Evolutionary conservation across 306 rosid species (phyloP).

Genomic region (Erythrophleum fordii): DNA sequence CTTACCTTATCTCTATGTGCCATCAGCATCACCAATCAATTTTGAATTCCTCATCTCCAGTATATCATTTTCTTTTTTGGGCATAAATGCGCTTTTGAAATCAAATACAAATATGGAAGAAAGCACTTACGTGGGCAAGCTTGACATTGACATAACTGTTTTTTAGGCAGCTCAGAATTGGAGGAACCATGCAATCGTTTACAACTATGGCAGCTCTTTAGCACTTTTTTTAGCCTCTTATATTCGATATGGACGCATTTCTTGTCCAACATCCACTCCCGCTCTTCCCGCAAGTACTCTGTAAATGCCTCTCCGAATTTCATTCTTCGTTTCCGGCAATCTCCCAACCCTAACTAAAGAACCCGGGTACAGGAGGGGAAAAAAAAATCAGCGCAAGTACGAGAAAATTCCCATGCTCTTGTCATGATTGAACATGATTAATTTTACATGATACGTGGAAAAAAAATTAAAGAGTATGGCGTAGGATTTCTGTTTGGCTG

Average conservation of each 20-base stretch:
- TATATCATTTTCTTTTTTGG: not conserved
- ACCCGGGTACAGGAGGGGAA: not conserved
- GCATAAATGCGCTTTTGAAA: not conserved
- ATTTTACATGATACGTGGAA: not conserved
- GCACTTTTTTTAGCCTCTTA: conserved; percentile 75
- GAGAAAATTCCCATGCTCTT: not conserved
- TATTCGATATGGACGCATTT: conserved; percentile 78
- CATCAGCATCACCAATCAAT: not conserved
- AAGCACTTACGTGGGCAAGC: conserved; percentile 67
- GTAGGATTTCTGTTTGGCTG: not conserved
- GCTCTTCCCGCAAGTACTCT: conserved; percentile 74
- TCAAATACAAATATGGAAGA: not conserved
- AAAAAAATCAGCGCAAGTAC: not conserved
- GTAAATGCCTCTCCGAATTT: conserved; percentile 74
- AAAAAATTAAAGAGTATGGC: not conserved
- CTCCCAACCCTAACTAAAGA: conserved; percentile 44
- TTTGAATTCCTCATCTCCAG: not conserved
- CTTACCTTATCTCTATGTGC: not conserved
- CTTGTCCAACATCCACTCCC: conserved; percentile 51
- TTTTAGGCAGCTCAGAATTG: conserved; percentile 29
- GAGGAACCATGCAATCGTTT: conserved; percentile 37
- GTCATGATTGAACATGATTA: not conserved
- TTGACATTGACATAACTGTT: conserved; percentile 59
- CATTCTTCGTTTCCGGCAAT: conserved; percentile 41
- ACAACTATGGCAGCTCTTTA: conserved; percentile 69